Base-by-base conservation (phyloP, 1,284 basidiomycete genomes). In the Ustanciosporium gigantosporum region DNA sequence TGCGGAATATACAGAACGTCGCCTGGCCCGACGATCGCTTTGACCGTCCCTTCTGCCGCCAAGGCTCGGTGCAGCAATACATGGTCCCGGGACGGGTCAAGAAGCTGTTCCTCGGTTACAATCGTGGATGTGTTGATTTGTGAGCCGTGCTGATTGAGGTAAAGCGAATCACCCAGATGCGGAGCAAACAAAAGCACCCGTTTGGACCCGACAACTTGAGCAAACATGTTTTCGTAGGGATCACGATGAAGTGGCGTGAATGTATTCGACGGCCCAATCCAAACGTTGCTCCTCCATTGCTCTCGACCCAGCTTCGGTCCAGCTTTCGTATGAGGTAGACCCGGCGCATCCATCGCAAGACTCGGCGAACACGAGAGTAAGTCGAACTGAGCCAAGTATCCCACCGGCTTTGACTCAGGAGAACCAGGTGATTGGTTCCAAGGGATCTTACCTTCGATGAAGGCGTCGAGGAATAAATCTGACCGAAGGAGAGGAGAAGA, bases 191-290 rank as follows among this genome's bases (percentile, higher is more conserved):
- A 42, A 29, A 65, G 65, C 15, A 66, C 32, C 4, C 67, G 44
- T 39, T 69, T 69, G 15, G 32, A 40, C 8, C 67, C 67, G 20
- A 69, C 60, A 23, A 69, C 53, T 31, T 66, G 66, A 6, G 45
- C 60, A 34, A 69, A 66, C 15, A 66, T 27, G 41, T 69, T 69
- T 37, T 68, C 52, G 41, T 68, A 66, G 7, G 66, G 66, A 38
- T 68, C 66, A 4, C 66, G 47, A 36, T 68, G 66, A 4, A 68
- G 22, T 11, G 67, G 67, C 3, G 67, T 69, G 41, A 51, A 69
- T 8, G 67, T 59, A 31, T 50, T 55, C 16, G 43, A 27, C 14
- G 64, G 64, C 3, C 67, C 67, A 25, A 69, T 64, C 67, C 67
- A 69, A 21, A 57, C 42, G 17, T 69, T 69, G 46, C 65, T 53